Evolutionary conservation across 163 green algal species (phyloP), one percentile per base, ranked within the genome.

Genomic region (Picocystis sp.): DNA sequence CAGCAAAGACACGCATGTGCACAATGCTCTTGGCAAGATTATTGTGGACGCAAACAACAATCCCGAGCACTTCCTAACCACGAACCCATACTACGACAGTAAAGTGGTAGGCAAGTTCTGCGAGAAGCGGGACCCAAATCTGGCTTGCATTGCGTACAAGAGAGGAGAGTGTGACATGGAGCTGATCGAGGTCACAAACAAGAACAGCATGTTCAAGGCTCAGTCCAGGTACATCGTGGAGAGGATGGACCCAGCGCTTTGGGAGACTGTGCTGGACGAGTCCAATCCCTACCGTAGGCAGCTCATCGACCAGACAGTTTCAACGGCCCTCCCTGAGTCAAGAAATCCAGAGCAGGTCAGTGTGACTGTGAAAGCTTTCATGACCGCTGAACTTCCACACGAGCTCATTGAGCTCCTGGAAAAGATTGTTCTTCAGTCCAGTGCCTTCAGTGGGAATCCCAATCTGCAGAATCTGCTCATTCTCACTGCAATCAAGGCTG

Each of bases 1-100:
- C 41, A 83, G 56, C 52, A 47, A 51, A 23, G 81, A 91, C 65
- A 71, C 77, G 33, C 65, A 79, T 33, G 81, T 91, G 25, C 86
- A 95, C 81, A 93, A 94, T 63, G 85, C 86, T 21, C 74, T 96
- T 57, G 83, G 87, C 60, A 99, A 97, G 77, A 94, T 98, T 73
- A 94, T 98, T 70, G 89, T 99, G 46, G 90, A 99, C 64, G 82
- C 77, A 61, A 97, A 97, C 77, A 97, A 95, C 76, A 99, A 99
- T 78, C 90, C 90, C 0, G 90, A 99, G 73, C 90, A 99, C 75
- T 99, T 98, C 82, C 73, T 99, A 12, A 94, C 81, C 38, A 97
- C 90, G 62, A 99, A 99, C 74, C 89, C 91, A 34, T 96, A 94
- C 81, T 99, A 99, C 62, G 81, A 99, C 68, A 83, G 63, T 57